These are phyloP conservation scores for Gigaspora rosea DNA, from an alignment of 192 early-diverging fungal genomes.

Conservation along the genomic window DNA sequence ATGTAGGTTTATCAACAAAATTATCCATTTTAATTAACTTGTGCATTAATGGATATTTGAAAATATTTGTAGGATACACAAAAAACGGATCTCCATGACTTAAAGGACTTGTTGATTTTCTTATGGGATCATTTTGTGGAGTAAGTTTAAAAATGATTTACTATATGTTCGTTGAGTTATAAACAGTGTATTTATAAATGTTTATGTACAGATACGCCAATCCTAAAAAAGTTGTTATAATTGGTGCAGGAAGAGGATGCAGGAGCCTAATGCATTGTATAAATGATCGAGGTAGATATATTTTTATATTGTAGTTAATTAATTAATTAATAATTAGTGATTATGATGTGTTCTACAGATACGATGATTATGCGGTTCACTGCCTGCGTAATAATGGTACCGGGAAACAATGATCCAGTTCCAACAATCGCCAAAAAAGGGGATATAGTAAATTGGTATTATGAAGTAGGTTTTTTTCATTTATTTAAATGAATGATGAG, in stretches of 20 bases:
- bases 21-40: constrained; percentile 4
- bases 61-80: constrained; percentile 31
- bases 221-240: constrained; percentile 36
- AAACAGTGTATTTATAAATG: background rate
- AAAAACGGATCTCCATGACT: constrained; percentile 39
- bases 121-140: constrained; percentile 40
- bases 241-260: constrained; percentile 43
- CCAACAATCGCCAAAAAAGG: background rate
- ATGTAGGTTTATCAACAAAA: background rate
- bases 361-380: background rate
- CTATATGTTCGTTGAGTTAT: constrained; percentile 28
- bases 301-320: background rate
- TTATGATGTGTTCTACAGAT: background rate
- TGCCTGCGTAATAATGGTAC: too few relatives aligned
- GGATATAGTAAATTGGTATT: too few relatives aligned
- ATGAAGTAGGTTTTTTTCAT: too few relatives aligned
- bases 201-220: background rate
- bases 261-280: constrained; percentile 40
- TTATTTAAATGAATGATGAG: too few relatives aligned
- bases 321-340: background rate
- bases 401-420: background rate
- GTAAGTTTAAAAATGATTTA: constrained; percentile 31
- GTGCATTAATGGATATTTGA: background rate
- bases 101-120: constrained; percentile 37
- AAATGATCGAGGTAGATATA: constrained; percentile 35